Evolutionary conservation across 2,329 filamentous ascomycete species (phyloP).

Genomic region (Hypoxylon sp.): DNA sequence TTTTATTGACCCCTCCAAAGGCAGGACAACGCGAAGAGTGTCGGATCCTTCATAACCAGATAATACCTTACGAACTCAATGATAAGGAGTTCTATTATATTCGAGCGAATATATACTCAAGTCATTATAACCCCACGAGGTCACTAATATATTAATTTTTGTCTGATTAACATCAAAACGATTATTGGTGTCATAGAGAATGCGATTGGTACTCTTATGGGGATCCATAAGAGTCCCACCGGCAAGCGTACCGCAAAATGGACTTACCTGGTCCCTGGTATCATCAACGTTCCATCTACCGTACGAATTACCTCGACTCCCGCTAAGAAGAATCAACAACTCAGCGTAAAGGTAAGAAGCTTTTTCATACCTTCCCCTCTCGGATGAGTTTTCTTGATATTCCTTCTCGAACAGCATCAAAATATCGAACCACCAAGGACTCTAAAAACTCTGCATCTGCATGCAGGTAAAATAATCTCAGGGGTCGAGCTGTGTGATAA

Average conservation of each 20-base stretch:
- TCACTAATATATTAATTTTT: not conserved
- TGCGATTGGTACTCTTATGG: conserved; percentile 1
- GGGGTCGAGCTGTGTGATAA: conserved; percentile 22
- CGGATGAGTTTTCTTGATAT: not conserved
- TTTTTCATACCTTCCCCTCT: not conserved
- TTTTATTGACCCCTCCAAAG: not conserved
- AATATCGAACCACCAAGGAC: not conserved
- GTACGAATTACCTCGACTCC: not conserved
- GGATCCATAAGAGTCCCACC: conserved; percentile 16
- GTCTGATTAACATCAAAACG: conserved; percentile 11
- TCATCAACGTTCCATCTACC: not conserved
- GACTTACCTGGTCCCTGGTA: conserved; percentile 13
- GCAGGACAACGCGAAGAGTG: not conserved
- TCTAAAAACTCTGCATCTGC: not conserved
- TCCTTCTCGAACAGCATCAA: not conserved
- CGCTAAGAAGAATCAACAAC: not conserved
- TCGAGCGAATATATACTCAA: not conserved
- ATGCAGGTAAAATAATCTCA: conserved; percentile 24
- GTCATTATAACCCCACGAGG: not conserved
- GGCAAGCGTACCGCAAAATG: conserved; percentile 14
- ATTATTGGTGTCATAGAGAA: conserved; percentile 4
- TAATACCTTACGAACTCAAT: no score
- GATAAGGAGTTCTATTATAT: not conserved
- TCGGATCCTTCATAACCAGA: not conserved
- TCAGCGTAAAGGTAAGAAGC: not conserved